Evolutionary conservation across 768 basidiomycete genomes (phyloP).

Genomic region (Cystobasidium tubakii): DNA sequence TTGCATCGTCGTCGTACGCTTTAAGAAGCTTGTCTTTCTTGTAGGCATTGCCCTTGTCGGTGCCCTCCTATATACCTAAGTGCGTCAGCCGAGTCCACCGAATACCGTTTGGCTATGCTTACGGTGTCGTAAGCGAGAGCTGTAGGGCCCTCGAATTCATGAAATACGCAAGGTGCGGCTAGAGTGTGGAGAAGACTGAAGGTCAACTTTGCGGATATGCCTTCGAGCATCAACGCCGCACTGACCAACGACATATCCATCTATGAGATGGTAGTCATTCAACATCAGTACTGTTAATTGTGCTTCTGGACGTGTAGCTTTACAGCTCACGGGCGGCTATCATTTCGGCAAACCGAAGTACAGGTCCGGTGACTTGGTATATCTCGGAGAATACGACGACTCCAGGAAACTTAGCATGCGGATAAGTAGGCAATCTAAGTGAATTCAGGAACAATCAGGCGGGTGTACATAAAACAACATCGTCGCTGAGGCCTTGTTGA

Average conservation of each 20-base stretch:
- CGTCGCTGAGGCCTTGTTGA: too few species aligned
- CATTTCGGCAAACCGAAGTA: slow-evolving; percentile 32
- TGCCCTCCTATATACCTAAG: not conserved
- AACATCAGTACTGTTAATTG: too few species aligned
- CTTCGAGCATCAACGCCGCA: not conserved
- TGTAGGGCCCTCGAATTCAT: slow-evolving; percentile 13
- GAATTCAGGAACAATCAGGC: too few species aligned
- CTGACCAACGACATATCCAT: slow-evolving; percentile 30
- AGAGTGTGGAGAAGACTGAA: not conserved
- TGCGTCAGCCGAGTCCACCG: not conserved
- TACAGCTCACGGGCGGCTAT: slow-evolving; percentile 24
- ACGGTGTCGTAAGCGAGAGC: slow-evolving; percentile 20
- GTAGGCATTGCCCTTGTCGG: slow-evolving; percentile 33
- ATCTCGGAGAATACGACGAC: slow-evolving; percentile 32
- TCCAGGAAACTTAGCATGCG: slow-evolving; percentile 31
- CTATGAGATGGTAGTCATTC: not conserved
- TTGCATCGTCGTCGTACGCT: slow-evolving; percentile 33
- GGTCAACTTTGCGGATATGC: not conserved
- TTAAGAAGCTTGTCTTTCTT: slow-evolving; percentile 28
- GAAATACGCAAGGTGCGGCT: slow-evolving; percentile 35
- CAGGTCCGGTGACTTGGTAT: slow-evolving; percentile 33
- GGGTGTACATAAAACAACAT: too few species aligned
- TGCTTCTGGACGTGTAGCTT: not conserved
- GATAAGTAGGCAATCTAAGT: slow-evolving; percentile 16
- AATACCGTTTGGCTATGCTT: not conserved